Conservation (phyloP, 176 grass and related monocot species). For the Chloris gayana region DNA sequence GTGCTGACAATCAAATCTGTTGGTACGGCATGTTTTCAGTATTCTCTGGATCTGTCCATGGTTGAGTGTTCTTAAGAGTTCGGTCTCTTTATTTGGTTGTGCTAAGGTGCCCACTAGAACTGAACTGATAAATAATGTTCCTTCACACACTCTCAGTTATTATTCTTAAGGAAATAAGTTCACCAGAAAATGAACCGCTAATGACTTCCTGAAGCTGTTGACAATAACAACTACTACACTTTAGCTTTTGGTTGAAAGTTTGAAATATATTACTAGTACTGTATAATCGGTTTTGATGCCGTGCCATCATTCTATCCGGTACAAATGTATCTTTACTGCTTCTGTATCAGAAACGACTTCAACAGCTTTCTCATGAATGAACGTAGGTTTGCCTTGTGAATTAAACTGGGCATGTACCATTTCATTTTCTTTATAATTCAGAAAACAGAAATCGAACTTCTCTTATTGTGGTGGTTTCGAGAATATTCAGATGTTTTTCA, state of each 20-base stretch:
- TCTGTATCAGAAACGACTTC: background rate
- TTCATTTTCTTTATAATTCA: background rate
- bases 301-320: slow-evolving; percentile 14
- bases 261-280: slow-evolving; percentile 8
- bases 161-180: background rate
- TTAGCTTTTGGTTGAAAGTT: slow-evolving; percentile 23
- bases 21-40: background rate
- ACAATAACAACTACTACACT: background rate
- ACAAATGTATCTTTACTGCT: background rate
- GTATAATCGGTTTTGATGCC: background rate
- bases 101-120: background rate
- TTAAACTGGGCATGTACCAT: background rate
- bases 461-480: background rate
- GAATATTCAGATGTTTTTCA: too few species aligned
- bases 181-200: background rate
- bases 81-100: background rate
- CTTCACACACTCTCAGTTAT: background rate
- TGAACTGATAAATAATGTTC: background rate
- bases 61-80: slow-evolving; percentile 26
- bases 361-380: background rate
- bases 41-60: background rate
- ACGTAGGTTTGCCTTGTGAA: background rate
- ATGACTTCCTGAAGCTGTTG: slow-evolving; percentile 1
- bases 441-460: background rate
- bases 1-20: slow-evolving; percentile 27